Evolutionary conservation across 2,329 filamentous ascomycete genomes (phyloP).

Genomic region (Diplodia seriata): DNA sequence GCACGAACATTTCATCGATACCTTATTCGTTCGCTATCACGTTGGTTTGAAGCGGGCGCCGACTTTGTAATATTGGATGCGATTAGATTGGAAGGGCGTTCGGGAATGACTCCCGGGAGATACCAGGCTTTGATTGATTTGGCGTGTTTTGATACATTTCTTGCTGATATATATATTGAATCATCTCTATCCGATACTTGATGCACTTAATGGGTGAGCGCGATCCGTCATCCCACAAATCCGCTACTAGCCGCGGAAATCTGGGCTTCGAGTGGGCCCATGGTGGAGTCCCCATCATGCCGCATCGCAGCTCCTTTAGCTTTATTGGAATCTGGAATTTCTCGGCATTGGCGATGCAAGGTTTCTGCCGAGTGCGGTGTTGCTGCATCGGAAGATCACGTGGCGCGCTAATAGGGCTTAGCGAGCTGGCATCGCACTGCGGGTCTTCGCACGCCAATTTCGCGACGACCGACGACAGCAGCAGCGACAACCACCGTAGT

Average conservation of each 20-base stretch:
- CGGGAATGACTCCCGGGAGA: neutral
- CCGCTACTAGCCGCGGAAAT: neutral
- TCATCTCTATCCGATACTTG: neutral
- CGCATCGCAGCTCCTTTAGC: neutral
- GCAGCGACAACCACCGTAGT: constrained; percentile 30
- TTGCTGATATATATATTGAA: neutral
- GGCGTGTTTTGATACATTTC: neutral
- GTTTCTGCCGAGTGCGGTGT: neutral
- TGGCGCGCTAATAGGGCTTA: constrained; percentile 26
- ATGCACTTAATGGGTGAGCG: neutral
- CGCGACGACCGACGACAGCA: constrained; percentile 31
- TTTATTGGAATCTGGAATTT: neutral
- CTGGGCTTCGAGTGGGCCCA: neutral
- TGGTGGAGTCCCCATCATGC: neutral
- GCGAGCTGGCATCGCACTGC: constrained; percentile 29
- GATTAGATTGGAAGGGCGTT: constrained; percentile 21
- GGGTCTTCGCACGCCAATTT: constrained; percentile 27
- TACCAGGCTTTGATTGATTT: constrained; percentile 20
- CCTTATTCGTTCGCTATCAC: constrained; percentile 77
- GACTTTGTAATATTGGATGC: constrained; percentile 33
- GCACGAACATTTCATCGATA: constrained; percentile 87
- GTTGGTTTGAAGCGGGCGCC: constrained; percentile 34
- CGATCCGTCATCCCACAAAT: neutral
- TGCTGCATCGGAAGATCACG: constrained; percentile 19
- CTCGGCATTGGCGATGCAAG: neutral